Evolutionary conservation across 2,329 filamentous ascomycete genomes (phyloP).

Genomic region (Calonectria hongkongensis): DNA sequence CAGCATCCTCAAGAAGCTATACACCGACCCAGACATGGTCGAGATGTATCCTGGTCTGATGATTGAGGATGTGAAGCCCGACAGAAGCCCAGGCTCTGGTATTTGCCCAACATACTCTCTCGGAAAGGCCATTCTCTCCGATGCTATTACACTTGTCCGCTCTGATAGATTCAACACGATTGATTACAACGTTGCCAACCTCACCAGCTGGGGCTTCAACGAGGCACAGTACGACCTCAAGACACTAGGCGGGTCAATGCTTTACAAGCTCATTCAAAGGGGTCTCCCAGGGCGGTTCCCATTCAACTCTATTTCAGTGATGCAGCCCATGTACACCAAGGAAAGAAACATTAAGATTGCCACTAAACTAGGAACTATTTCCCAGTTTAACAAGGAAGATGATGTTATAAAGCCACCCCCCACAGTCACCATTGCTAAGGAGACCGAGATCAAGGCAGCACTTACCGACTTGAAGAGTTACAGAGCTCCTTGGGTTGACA

Average conservation of each 20-base stretch:
- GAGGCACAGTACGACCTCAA: slow-evolving; percentile 56
- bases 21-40: slow-evolving; percentile 78
- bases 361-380: slow-evolving; percentile 59
- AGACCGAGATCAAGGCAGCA: slow-evolving; percentile 56
- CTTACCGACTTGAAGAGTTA: slow-evolving; percentile 58
- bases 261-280: slow-evolving; percentile 68
- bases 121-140: slow-evolving; percentile 74
- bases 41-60: slow-evolving; percentile 83
- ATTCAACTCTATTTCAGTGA: slow-evolving; percentile 64
- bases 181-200: slow-evolving; percentile 64
- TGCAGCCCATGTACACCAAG: slow-evolving; percentile 68
- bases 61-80: slow-evolving; percentile 73
- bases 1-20: slow-evolving; percentile 73
- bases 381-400: slow-evolving; percentile 56
- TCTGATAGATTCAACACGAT: slow-evolving; percentile 76
- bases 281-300: slow-evolving; percentile 67
- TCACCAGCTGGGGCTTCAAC: slow-evolving; percentile 67
- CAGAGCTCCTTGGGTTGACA: slow-evolving; percentile 57
- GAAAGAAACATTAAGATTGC: slow-evolving; percentile 63
- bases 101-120: slow-evolving; percentile 68
- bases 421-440: slow-evolving; percentile 53
- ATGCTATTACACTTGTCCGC: slow-evolving; percentile 76
- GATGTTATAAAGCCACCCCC: slow-evolving; percentile 58
- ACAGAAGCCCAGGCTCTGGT: slow-evolving; percentile 67
- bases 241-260: slow-evolving; percentile 64